Percentiles rank a stretch among this genome's conserved stretches.
phyloP scores from a whole-genome alignment of 2,329 filamentous ascomycete species.

The Fusarium sp. region DNA sequence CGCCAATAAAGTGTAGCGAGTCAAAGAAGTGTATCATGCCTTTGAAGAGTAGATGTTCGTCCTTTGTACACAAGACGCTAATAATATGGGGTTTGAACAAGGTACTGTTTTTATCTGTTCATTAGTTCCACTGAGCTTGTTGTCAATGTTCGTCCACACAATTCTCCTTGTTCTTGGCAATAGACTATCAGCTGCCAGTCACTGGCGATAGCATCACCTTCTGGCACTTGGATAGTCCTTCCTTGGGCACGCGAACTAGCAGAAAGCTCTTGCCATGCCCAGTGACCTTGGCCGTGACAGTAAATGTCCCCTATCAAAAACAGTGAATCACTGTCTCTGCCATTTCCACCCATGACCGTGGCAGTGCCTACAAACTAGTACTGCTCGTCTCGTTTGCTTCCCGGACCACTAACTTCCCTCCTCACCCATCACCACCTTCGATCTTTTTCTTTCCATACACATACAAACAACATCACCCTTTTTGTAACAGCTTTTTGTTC shows the following conservation, averaged over 20 bases:
- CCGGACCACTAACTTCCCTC: neutral
- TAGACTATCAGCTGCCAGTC: neutral
- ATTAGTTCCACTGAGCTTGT: neutral
- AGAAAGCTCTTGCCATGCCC: neutral
- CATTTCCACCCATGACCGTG: neutral
- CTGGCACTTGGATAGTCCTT: neutral
- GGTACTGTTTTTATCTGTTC: neutral
- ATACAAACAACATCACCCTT: neutral
- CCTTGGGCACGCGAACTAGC: neutral
- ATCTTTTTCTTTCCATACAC: no score
- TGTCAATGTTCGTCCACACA: neutral
- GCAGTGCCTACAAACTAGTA: neutral
- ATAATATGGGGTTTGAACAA: neutral
- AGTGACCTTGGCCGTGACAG: neutral
- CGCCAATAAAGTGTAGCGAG: neutral
- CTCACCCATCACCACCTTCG: neutral
- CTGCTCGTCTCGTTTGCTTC: neutral
- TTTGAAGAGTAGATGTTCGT: neutral
- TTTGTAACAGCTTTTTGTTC: conserved; percentile 8
- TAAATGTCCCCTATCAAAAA: neutral
- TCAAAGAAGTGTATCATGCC: neutral
- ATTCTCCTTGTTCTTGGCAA: neutral
- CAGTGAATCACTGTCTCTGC: neutral
- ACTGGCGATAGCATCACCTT: conserved; percentile 8
- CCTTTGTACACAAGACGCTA: neutral